Conservation (phyloP, 768 basidiomycete species). For the Leccinum longicurvipes region DNA sequence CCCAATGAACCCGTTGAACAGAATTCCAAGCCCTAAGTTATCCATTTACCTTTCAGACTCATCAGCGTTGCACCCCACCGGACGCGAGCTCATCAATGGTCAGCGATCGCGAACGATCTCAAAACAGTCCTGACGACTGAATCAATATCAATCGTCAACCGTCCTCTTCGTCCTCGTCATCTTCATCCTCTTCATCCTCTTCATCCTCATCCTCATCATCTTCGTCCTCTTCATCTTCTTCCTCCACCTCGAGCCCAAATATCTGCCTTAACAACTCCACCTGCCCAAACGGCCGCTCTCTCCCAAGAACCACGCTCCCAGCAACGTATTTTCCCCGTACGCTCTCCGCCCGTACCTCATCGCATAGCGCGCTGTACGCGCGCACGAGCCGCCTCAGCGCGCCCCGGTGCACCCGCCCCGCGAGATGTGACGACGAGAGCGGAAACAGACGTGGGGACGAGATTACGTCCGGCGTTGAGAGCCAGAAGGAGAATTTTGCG, state of each 20-base stretch:
- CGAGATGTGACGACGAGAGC: constrained; percentile 64
- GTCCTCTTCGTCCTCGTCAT: not conserved
- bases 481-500: constrained; percentile 75
- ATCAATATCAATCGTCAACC: no score
- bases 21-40: no score
- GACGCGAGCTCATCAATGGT: no score
- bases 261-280: constrained; percentile 72
- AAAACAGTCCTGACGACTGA: no score
- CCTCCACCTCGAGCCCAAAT: constrained; percentile 60
- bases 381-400: constrained; percentile 65
- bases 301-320: constrained; percentile 78
- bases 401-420: constrained; percentile 68
- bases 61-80: no score
- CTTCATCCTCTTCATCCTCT: accelerated
- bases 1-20: no score
- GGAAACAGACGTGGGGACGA: constrained; percentile 77
- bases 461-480: constrained; percentile 76
- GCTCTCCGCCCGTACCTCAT: constrained; percentile 72
- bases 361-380: constrained; percentile 73
- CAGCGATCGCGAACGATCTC: no score
- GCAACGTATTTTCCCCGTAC: constrained; percentile 70
- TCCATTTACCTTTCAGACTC: no score
- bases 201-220: not conserved
- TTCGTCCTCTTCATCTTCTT: not conserved
- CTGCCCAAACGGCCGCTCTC: constrained; percentile 82